These are phyloP conservation scores for Centaurea solstitialis DNA, from an alignment of 129 eudicot genomes.

Conservation along the genomic window DNA sequence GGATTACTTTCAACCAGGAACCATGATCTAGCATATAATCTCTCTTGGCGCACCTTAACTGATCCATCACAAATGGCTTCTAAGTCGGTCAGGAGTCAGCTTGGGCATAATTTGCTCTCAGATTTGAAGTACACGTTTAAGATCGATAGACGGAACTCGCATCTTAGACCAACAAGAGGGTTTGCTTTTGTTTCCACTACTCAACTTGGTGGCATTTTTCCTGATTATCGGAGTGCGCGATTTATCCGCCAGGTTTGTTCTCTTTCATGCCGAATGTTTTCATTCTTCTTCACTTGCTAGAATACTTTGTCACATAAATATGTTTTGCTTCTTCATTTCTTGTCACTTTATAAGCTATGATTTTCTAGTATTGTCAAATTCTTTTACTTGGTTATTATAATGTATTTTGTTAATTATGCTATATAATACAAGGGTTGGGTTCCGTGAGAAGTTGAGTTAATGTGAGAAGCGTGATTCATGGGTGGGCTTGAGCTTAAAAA, in stretches of 20 bases:
- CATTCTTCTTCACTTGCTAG: neutral
- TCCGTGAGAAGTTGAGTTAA: too few species aligned
- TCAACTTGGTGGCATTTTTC: conserved; percentile 80
- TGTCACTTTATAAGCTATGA: neutral
- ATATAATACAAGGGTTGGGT: too few species aligned
- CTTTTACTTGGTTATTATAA: neutral
- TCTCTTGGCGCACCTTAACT: conserved; percentile 65
- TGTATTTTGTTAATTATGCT: too few species aligned
- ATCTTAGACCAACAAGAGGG: conserved; percentile 86
- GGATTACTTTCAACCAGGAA: conserved; percentile 69
- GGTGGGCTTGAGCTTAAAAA: too few species aligned
- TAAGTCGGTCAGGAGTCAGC: conserved; percentile 70
- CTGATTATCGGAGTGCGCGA: conserved; percentile 77
- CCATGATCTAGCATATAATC: conserved; percentile 73
- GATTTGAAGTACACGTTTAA: conserved; percentile 75
- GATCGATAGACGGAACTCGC: conserved; percentile 73
- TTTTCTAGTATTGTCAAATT: neutral
- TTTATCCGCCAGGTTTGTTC: conserved; percentile 79
- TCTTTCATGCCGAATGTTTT: conserved; percentile 5
- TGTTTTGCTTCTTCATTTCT: neutral
- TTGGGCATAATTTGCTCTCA: conserved; percentile 73
- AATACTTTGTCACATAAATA: neutral
- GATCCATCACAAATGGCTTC: conserved; percentile 82
- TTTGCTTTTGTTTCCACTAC: conserved; percentile 79
- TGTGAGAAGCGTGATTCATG: too few species aligned